Evolutionary conservation across 805 yeast genomes (phyloP).

Genomic region (Wickerhamomyces hampshirensis): DNA sequence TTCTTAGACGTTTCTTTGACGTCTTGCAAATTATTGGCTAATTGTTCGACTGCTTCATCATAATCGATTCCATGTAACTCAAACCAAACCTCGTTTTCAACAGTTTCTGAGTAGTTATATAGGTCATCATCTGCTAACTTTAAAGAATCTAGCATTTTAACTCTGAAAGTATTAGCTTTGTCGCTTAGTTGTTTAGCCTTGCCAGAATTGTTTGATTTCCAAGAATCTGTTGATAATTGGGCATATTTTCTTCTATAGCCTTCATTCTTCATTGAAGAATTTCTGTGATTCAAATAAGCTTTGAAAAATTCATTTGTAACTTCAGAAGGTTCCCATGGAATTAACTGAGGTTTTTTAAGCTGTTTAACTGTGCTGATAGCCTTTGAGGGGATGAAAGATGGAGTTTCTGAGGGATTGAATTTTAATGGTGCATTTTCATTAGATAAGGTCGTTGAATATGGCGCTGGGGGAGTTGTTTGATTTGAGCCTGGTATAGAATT

Average conservation of each 20-base stretch:
- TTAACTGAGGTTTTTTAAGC: slow-evolving; percentile 15
- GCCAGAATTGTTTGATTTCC: slow-evolving; percentile 21
- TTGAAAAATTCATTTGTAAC: slow-evolving; percentile 8
- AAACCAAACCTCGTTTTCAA: slow-evolving; percentile 21
- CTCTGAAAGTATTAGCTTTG: slow-evolving; percentile 21
- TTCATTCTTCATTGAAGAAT: slow-evolving; percentile 19
- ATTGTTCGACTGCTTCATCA: slow-evolving; percentile 23
- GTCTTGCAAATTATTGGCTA: slow-evolving; percentile 10
- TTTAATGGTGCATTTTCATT: slow-evolving; percentile 1
- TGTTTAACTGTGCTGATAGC: slow-evolving; percentile 17
- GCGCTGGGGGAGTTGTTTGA: slow-evolving; percentile 4
- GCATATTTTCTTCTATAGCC: slow-evolving; percentile 23
- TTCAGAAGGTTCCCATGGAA: slow-evolving; percentile 24
- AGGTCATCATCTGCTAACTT: slow-evolving; percentile 25
- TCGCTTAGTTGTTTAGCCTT: slow-evolving; percentile 24
- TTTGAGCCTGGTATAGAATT: slow-evolving; percentile 6
- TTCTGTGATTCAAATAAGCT: slow-evolving; percentile 13
- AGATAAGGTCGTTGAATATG: slow-evolving; percentile 3
- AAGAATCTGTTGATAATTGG: slow-evolving; percentile 23
- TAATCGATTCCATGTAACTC: slow-evolving; percentile 26
- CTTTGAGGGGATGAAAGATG: slow-evolving; percentile 5
- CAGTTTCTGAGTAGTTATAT: slow-evolving; percentile 17
- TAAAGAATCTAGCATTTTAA: slow-evolving; percentile 16
- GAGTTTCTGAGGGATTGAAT: slow-evolving; percentile 3
- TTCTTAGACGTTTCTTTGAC: slow-evolving; percentile 8